These are phyloP conservation scores for Sequoiadendron giganteum DNA, from an alignment of 75 land plant genomes.

Conservation along the genomic window DNA sequence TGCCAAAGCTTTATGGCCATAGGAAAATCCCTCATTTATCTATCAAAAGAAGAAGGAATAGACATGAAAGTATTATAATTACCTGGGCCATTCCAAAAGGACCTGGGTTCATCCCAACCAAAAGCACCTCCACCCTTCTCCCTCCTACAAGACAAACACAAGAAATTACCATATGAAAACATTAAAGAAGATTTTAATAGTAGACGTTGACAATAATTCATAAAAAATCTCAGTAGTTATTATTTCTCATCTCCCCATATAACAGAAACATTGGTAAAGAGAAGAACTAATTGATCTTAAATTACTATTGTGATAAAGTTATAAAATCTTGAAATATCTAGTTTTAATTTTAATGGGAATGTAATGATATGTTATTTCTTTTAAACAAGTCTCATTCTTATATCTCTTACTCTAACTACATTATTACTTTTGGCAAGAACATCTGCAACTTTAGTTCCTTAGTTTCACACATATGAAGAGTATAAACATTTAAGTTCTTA, in stretches of 20 bases:
- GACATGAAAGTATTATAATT: background rate
- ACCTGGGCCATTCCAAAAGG: slow-evolving; percentile 58
- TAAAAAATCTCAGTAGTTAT: background rate
- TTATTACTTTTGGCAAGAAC: background rate
- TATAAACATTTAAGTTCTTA: background rate
- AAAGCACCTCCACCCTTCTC: slow-evolving; percentile 35
- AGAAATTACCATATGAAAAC: background rate
- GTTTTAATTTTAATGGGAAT: background rate
- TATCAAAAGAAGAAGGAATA: background rate
- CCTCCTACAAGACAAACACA: slow-evolving; percentile 29
- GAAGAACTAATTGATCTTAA: background rate
- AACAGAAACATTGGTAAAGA: background rate
- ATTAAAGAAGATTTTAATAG: background rate
- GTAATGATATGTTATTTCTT: background rate
- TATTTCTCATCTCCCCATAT: background rate
- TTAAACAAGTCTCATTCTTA: background rate
- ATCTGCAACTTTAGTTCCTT: background rate
- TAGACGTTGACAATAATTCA: background rate
- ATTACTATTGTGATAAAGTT: background rate
- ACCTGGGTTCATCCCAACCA: slow-evolving; percentile 50
- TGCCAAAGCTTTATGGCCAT: too few species aligned
- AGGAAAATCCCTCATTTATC: too few species aligned
- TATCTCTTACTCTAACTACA: background rate
- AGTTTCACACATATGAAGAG: background rate
- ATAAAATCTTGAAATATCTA: background rate